A percentile compares a stretch with the other conserved stretches of the same genome.
These are phyloP conservation scores for Ocimum tenuiflorum DNA, from an alignment of 257 asterid species.

Conservation along the genomic window DNA sequence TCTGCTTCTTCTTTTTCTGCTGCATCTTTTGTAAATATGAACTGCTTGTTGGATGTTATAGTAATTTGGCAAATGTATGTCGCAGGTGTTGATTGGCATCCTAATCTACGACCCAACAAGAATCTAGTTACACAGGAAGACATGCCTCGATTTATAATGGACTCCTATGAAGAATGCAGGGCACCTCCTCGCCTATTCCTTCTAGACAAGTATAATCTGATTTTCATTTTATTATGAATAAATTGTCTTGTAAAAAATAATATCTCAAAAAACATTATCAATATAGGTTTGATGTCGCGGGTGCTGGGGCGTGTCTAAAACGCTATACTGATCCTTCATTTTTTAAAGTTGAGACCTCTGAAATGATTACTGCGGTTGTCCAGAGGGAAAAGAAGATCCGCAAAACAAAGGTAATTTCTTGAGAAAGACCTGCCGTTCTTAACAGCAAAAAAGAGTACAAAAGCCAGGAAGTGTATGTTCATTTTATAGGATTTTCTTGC, in stretches of 20 bases:
- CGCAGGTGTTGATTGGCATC: slow-evolving; percentile 90
- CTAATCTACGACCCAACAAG: slow-evolving; percentile 51
- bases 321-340: slow-evolving; percentile 95
- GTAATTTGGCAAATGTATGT: slow-evolving; percentile 10
- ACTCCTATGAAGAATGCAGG: slow-evolving; percentile 95
- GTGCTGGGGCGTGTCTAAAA: slow-evolving; percentile 94
- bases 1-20: not conserved
- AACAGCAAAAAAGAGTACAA: not conserved
- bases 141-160: slow-evolving; percentile 91
- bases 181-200: slow-evolving; percentile 95
- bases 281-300: slow-evolving; percentile 89
- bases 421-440: slow-evolving; percentile 2
- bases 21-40: slow-evolving; percentile 13
- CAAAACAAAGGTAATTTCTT: slow-evolving; percentile 64
- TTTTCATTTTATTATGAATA: not conserved
- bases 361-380: slow-evolving; percentile 34
- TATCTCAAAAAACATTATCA: slow-evolving; percentile 5
- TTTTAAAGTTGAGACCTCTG: slow-evolving; percentile 57
- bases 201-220: slow-evolving; percentile 72
- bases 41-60: slow-evolving; percentile 13
- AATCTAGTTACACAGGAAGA: slow-evolving; percentile 68
- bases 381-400: slow-evolving; percentile 73
- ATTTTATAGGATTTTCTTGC: not conserved
- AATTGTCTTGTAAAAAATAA: not conserved
- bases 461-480: not conserved